phyloP scores from a whole-genome alignment of 2,329 filamentous ascomycete genomes.

The Trichoderma sp. region DNA sequence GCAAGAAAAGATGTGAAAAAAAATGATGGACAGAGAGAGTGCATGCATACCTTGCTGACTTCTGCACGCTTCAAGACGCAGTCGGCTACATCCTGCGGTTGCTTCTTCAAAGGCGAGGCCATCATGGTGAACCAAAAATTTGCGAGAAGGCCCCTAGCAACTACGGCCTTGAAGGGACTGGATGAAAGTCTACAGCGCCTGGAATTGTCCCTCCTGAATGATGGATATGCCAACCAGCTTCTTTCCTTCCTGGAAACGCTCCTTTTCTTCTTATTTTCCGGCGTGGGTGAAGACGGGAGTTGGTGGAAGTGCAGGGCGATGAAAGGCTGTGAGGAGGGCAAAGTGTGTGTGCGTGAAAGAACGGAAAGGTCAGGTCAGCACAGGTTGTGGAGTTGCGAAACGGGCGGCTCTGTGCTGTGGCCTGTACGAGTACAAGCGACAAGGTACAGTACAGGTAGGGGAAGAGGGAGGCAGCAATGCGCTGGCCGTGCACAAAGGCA shows the following conservation, averaged over 20 bases:
- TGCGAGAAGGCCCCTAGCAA: conserved; percentile 1
- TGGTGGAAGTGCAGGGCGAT: conserved; percentile 10
- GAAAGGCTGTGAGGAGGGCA: background rate
- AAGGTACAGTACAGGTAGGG: background rate
- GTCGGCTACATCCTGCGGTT: conserved; percentile 65
- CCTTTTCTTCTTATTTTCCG: background rate
- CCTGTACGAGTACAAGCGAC: background rate
- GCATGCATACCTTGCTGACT: conserved; percentile 67
- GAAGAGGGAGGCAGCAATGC: conserved; percentile 7
- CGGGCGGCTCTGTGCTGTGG: conserved; percentile 16
- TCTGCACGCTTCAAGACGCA: conserved; percentile 72
- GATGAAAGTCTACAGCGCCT: background rate
- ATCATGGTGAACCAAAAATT: conserved; percentile 37
- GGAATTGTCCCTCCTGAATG: background rate
- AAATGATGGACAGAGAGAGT: background rate
- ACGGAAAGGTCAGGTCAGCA: conserved; percentile 5
- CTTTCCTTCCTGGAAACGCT: background rate
- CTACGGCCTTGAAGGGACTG: background rate
- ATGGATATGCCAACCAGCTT: background rate
- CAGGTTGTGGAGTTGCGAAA: conserved; percentile 14
- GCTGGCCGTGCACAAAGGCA: conserved; percentile 7
- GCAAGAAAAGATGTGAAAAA: background rate
- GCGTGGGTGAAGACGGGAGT: background rate
- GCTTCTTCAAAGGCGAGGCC: conserved; percentile 63
- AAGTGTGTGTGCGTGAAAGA: conserved; percentile 21